Base-by-base conservation (phyloP, 1,284 basidiomycete species). In the Xerocomus nothofagi region DNA sequence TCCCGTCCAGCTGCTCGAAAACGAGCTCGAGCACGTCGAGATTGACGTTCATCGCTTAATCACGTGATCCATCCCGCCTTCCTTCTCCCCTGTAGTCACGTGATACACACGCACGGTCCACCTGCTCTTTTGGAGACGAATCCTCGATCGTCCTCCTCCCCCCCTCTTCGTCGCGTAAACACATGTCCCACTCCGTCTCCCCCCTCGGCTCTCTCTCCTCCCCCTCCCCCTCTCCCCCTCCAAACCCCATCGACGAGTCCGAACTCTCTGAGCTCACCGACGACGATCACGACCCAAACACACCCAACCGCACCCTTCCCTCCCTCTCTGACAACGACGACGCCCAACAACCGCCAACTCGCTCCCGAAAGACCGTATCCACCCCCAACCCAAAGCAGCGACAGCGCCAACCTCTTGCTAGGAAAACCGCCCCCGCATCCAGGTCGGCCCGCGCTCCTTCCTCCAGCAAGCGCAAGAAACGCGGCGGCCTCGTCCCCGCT, bases 201-300 rank as follows among this genome's bases (percentile, higher is more conserved):
- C 63, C 84, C 8, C 76, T 81, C 49, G 85, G 80, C 54, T 79
- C 84, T 8, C 77, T 87, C 55, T 86, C 59, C 66, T 74, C 83
- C 41, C 69, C 77, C n/a, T 67, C 68, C n/a, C 65, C 65, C 0
- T 62, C 66, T 67, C 80, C 67, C 18, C 63, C 67, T 3, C 63
- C 60, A 11, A 65, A 65, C 31, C 65, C 71, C 37, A 70, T 69
- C 44, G 79, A 77, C 57, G 83, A 78, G 64, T 88, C 86, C 14
- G 87, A 89, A 70, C 80, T 89, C 54, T 88, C 86, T 44, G 86
- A 88, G 66, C 80, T 89, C 64, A 89, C 86, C 29, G 86, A 89
- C 62, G 86, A 88, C 62, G 87, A 89, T 58, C 79, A 84, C 57
- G 82, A 84, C 55, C 50, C 46, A 57, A 42, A 62, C 57, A 61